Evolutionary conservation across 1,284 basidiomycete species (phyloP).

Genomic region (Malassezia globosa): DNA sequence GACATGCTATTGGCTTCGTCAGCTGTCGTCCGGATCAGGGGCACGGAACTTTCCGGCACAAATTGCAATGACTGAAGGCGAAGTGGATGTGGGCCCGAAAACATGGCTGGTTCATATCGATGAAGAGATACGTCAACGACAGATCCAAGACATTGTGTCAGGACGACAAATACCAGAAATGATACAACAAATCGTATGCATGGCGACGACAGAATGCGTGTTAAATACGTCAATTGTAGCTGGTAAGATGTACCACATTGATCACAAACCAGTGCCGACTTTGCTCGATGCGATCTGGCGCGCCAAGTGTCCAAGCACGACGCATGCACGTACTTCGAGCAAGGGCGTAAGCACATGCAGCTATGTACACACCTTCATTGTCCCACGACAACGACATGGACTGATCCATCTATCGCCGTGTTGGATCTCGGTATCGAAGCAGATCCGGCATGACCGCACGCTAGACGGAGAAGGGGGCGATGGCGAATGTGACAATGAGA

Average conservation of each 20-base stretch:
- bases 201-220: slow-evolving; percentile 27
- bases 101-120: slow-evolving; percentile 17
- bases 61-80: slow-evolving; percentile 1
- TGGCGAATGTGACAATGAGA: no score
- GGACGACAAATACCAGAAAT: slow-evolving; percentile 21
- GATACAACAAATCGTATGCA: slow-evolving; percentile 23
- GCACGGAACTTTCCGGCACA: not conserved
- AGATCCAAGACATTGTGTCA: slow-evolving; percentile 24
- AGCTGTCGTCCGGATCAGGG: not conserved
- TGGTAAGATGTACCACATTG: slow-evolving; percentile 37
- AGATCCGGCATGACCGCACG: slow-evolving; percentile 11
- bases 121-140: slow-evolving; percentile 20
- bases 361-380: no score
- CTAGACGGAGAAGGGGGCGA: not conserved
- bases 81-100: slow-evolving; percentile 6
- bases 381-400: slow-evolving; percentile 36
- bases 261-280: slow-evolving; percentile 30
- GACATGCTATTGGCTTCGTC: not conserved
- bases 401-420: slow-evolving; percentile 19
- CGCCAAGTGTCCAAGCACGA: slow-evolving; percentile 38
- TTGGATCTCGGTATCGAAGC: not conserved
- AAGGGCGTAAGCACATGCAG: no score
- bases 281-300: slow-evolving; percentile 19
- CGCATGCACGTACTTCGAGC: slow-evolving; percentile 41
- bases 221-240: slow-evolving; percentile 25